Conservation (phyloP, 73 alveolate species). For the Paramecium tetraurelia region DNA sequence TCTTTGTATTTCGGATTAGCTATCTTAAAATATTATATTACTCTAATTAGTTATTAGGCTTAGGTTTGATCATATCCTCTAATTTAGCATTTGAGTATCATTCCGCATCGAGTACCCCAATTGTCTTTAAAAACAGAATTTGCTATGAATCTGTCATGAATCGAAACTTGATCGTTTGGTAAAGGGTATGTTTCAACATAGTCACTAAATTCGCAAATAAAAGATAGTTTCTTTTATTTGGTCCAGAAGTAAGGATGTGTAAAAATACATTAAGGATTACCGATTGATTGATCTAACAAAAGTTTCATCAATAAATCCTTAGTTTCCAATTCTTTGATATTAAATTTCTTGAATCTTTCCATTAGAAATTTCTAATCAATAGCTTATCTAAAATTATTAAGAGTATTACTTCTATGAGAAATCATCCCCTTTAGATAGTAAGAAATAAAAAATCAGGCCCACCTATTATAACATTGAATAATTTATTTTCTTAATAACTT, state of each 20-base stretch:
- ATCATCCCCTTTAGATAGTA: conserved; percentile 66
- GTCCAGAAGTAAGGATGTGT: conserved; percentile 71
- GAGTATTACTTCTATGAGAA: conserved; percentile 63
- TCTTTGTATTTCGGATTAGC: conserved; percentile 70
- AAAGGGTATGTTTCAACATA: conserved; percentile 60
- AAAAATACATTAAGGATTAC: not conserved
- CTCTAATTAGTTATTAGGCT: conserved; percentile 68
- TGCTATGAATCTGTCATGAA: not conserved
- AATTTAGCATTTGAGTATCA: conserved; percentile 16
- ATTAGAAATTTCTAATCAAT: not conserved
- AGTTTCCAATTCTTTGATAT: not conserved
- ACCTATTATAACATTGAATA: conserved; percentile 63
- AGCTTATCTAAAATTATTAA: conserved; percentile 51
- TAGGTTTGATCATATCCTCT: conserved; percentile 65
- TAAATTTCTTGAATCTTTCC: conserved; percentile 28
- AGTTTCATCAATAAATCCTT: not conserved
- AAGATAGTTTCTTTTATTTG: conserved; percentile 62
- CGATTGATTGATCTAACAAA: not conserved
- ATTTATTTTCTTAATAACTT: not conserved
- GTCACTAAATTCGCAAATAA: conserved; percentile 70
- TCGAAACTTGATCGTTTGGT: not conserved
- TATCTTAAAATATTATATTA: not conserved
- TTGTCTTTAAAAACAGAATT: conserved; percentile 8
- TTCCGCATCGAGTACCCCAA: conserved; percentile 3
- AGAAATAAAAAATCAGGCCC: conserved; percentile 70